Base-by-base conservation (phyloP, 2,329 filamentous ascomycete genomes). In the Drechmeria coniospora region DNA sequence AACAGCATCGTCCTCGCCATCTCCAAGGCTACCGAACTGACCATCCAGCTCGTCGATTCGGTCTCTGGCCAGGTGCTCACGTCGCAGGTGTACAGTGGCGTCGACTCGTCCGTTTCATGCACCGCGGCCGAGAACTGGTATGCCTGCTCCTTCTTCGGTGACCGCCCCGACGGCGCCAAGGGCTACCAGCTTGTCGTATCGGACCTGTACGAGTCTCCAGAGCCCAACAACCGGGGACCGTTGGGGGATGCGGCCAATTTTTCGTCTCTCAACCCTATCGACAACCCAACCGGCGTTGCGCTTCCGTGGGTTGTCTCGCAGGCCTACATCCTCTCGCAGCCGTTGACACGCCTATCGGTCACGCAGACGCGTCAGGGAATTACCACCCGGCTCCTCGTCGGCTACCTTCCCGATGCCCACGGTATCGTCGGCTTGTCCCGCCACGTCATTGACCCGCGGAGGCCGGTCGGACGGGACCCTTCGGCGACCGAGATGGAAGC, bases 91-190 rank as follows among this genome's bases (percentile, higher is more conserved):
- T 76, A 93, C 46, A 53, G 65, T 5, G 78, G 77, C 4, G 74
- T 93, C 19, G 86, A 95, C 45, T 62, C 69, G 1, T 61, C 56
- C 26, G 78, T 93, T 34, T 63, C 79, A 14, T 83, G 84, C 23
- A 69, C 74, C 15, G 63, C 94, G 28, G 79, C 84, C 1, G 90
- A 98, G 60, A 95, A 98, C 55, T 95, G 87, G 84, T 86, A 92
- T 45, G 68, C 76, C 6, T 95, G 92, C 58, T 79, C 82, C 6
- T 80, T 86, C 51, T 78, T 69, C 42, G 68, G 65, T 20, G 56
- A 68, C 40, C 75, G 74, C 15, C 47, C 49, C 12, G 54, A 62
- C n/a, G 61, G 65, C 30, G 51, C 59, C 4, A 82, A 83, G 51
- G 86, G 86, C 21, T 81, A 92, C 51, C 82, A 93, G 42, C 65